Evolutionary conservation across 1,284 basidiomycete genomes (phyloP).

Genomic region (Pseudozyma pruni): DNA sequence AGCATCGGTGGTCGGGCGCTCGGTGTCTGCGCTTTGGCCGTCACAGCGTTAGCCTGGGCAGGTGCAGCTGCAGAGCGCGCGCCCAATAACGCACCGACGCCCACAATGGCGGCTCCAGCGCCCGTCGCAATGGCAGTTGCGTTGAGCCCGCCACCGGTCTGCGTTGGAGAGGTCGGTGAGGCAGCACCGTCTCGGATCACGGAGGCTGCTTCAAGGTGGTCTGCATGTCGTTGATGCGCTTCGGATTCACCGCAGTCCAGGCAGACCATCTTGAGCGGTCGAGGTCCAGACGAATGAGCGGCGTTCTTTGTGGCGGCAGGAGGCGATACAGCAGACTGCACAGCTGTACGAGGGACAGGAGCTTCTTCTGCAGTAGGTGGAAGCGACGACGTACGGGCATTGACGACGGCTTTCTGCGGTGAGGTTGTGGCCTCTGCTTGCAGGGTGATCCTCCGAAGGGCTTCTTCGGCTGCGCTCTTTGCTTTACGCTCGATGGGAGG

Average conservation of each 20-base stretch:
- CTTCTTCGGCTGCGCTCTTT: conserved; percentile 45
- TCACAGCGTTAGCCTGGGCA: background rate
- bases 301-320: background rate
- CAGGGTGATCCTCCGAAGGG: conserved; percentile 33
- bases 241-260: conserved; percentile 51
- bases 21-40: background rate
- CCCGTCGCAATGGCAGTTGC: conserved; percentile 20
- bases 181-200: background rate
- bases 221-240: conserved; percentile 37
- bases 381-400: conserved; percentile 34
- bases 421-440: conserved; percentile 13
- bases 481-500: conserved; percentile 19
- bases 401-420: conserved; percentile 21
- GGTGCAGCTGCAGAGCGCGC: conserved; percentile 1
- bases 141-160: conserved; percentile 1
- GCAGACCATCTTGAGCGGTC: conserved; percentile 47
- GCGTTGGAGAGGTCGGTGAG: too few species aligned
- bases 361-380: conserved; percentile 18
- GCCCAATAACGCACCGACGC: conserved; percentile 27
- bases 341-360: background rate
- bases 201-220: conserved; percentile 26
- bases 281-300: conserved; percentile 6
- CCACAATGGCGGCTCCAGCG: conserved; percentile 31
- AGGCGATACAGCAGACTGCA: background rate
- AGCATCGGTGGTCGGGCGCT: conserved; percentile 23